Evolutionary conservation across 2,329 filamentous ascomycete species (phyloP).

Genomic region (Pseudocercospora macadamiae): DNA sequence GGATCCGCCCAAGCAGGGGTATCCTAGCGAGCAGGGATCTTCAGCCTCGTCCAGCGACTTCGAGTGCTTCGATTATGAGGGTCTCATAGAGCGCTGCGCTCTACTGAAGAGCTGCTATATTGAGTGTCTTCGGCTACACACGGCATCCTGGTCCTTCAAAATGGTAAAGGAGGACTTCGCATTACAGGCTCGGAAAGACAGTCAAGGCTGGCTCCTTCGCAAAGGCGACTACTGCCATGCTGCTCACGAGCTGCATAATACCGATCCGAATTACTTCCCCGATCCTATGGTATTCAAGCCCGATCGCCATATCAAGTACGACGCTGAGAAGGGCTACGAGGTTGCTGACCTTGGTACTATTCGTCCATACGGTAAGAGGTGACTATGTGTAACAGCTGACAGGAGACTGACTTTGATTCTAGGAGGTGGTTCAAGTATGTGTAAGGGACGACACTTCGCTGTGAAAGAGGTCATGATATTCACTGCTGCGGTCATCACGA

Average conservation of each 20-base stretch:
- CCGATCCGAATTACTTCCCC: constrained; percentile 38
- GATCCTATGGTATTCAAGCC: constrained; percentile 36
- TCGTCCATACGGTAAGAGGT: constrained; percentile 46
- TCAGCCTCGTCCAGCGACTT: constrained; percentile 16
- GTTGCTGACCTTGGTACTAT: constrained; percentile 47
- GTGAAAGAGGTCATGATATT: constrained; percentile 56
- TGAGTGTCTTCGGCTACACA: constrained; percentile 41
- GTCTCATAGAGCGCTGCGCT: constrained; percentile 36
- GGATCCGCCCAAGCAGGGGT: constrained; percentile 38
- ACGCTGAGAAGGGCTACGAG: constrained; percentile 26
- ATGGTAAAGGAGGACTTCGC: constrained; percentile 39
- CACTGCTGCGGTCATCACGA: constrained; percentile 55
- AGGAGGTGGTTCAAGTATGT: constrained; percentile 51
- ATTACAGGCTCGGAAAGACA: constrained; percentile 39
- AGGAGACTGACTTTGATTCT: not conserved
- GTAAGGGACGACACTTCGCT: constrained; percentile 55
- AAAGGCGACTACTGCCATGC: constrained; percentile 42
- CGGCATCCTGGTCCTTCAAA: constrained; percentile 40
- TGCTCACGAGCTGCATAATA: constrained; percentile 41
- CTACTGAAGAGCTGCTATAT: constrained; percentile 43
- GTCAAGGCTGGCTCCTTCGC: constrained; percentile 34
- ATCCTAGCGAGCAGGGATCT: constrained; percentile 18
- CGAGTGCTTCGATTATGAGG: constrained; percentile 37
- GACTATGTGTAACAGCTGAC: not conserved
- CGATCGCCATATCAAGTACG: constrained; percentile 39